Evolutionary conservation across 2,329 filamentous ascomycete species (phyloP).

Genomic region (Lasiodiplodia sp.): DNA sequence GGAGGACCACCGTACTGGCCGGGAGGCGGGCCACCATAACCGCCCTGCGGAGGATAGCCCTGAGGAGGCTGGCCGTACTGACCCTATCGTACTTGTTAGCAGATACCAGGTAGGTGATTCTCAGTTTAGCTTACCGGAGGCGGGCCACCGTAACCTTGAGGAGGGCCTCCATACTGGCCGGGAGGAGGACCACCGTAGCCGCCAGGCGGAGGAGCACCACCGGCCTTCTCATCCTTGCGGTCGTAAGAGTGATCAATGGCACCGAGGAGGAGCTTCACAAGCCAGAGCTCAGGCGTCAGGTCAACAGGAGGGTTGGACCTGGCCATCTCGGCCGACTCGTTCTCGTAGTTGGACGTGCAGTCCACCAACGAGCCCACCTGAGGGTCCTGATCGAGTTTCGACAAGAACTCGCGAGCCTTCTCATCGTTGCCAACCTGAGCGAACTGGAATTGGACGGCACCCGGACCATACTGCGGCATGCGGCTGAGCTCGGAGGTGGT

Average conservation of each 20-base stretch:
- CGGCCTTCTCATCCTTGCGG: slow-evolving; percentile 67
- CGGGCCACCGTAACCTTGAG: slow-evolving; percentile 30
- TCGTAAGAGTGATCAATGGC: slow-evolving; percentile 72
- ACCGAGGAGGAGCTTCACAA: slow-evolving; percentile 72
- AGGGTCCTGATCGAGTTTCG: slow-evolving; percentile 69
- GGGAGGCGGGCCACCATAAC: slow-evolving; percentile 36
- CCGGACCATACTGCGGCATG: slow-evolving; percentile 58
- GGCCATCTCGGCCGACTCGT: slow-evolving; percentile 71
- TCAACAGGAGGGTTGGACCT: slow-evolving; percentile 67
- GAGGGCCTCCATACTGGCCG: slow-evolving; percentile 45
- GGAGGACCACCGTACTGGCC: slow-evolving; percentile 37
- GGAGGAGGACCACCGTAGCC: slow-evolving; percentile 37
- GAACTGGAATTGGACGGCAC: slow-evolving; percentile 71
- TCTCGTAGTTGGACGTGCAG: slow-evolving; percentile 74
- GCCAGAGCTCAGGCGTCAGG: slow-evolving; percentile 70
- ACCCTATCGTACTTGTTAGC: slow-evolving; percentile 29
- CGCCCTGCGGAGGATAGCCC: slow-evolving; percentile 31
- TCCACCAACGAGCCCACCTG: slow-evolving; percentile 68
- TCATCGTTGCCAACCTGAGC: slow-evolving; percentile 73
- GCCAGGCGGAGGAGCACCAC: slow-evolving; percentile 40
- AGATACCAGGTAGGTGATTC: not conserved
- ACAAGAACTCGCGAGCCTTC: slow-evolving; percentile 68
- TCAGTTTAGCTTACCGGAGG: slow-evolving; percentile 27
- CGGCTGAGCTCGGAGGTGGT: slow-evolving; percentile 59
- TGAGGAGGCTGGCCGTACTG: slow-evolving; percentile 37